Evolutionary conservation across 176 grass and related monocot species (phyloP), one percentile per base, ranked within the genome.

Genomic region (Zoysia japonica): DNA sequence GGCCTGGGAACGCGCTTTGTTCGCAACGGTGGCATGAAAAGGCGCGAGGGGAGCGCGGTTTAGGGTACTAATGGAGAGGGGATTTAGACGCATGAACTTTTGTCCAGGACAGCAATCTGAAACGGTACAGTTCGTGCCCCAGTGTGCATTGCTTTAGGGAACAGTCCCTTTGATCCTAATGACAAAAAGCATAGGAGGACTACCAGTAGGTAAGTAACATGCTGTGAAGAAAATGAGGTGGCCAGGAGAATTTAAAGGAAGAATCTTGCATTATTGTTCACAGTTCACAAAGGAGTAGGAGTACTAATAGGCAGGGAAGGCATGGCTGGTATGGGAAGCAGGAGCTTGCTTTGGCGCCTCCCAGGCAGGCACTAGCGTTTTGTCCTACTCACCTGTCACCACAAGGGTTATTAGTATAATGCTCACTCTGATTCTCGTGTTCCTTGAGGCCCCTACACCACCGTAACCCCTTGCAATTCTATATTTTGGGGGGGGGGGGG

Each of bases 311-410:
- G 76, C 85, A 62, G 82, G 68, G 11, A 70, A 73, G 75, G 75
- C 75, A 85, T 82, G 75, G 85, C 79, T 83, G 88, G 88, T 86
- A 80, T 28, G 0, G 91, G 91, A 85, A 80, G 88, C 83, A 93
- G 78, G 85, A 68, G 39, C 65, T 75, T 63, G 41, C 69, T 83
- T 57, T 78, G 78, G 88, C 77, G 91, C 86, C 88, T 88, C 64
- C 80, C 79, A 72, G 75, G 81, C 65, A 90, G 68, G 91, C 82
- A 90, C 82, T 69, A 88, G 65, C 70, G 35, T 72, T 90, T 84
- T 88, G 85, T 93, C 88, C 85, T 90, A 75, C 82, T 86, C 76
- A 76, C 5, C 77, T 82, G 68, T 77, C 78, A 77, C 70, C 78
- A 70, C 65, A 82, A 54, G 63, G 20, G 60, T 35, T 83, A 85